These are phyloP conservation scores for Populus hybrid DNA, from an alignment of 441 rosid genomes.

Conservation along the genomic window DNA sequence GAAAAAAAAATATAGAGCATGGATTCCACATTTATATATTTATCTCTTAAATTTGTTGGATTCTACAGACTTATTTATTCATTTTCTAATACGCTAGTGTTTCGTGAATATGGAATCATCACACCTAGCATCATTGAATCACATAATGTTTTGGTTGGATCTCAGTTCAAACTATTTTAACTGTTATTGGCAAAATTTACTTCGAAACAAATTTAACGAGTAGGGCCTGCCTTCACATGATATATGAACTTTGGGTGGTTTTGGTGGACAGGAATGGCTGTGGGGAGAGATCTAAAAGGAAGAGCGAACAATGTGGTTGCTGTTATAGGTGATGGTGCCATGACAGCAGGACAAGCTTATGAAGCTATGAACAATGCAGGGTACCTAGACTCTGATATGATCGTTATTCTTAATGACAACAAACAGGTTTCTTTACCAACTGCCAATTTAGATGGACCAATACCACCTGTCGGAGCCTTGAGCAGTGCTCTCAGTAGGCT, in stretches of 20 bases:
- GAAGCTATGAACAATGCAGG: slow-evolving; percentile 99
- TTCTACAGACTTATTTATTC: not conserved
- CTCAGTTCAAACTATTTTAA: not conserved
- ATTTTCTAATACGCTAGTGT: not conserved
- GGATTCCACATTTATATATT: not conserved
- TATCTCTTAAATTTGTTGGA: not conserved
- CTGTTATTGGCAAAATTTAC: not conserved
- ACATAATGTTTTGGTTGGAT: not conserved
- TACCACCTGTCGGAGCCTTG: slow-evolving; percentile 94
- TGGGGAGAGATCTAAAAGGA: slow-evolving; percentile 87
- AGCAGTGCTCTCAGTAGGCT: slow-evolving; percentile 91
- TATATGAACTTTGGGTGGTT: slow-evolving; percentile 2
- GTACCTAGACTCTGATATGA: slow-evolving; percentile 93
- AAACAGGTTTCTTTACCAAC: slow-evolving; percentile 94
- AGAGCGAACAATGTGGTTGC: slow-evolving; percentile 65
- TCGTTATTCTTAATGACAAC: slow-evolving; percentile 92
- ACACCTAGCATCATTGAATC: too few species aligned
- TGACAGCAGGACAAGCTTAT: slow-evolving; percentile 98
- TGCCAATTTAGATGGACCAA: slow-evolving; percentile 85
- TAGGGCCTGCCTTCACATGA: not conserved
- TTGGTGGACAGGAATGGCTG: slow-evolving; percentile 75
- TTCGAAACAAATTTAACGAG: not conserved
- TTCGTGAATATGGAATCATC: too few species aligned
- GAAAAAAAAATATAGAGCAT: too few species aligned
- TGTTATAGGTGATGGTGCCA: slow-evolving; percentile 93